A percentile compares a stretch with the other conserved stretches of the same genome.
Conservation (phyloP, 169 alveolate genomes). For the Eimeria falciformis region DNA sequence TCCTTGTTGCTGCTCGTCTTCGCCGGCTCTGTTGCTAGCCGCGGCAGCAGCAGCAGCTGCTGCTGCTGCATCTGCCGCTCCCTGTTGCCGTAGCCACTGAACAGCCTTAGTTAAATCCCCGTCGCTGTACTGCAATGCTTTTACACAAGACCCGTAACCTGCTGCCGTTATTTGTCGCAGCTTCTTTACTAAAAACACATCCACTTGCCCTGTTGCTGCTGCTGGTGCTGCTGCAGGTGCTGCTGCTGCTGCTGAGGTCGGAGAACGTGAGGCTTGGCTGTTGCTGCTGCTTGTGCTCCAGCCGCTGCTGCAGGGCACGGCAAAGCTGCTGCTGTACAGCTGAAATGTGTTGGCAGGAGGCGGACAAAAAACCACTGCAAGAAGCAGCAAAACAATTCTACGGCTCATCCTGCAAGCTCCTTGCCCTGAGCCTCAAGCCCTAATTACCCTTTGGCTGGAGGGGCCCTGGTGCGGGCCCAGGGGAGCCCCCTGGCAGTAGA, state of each 20-base stretch:
- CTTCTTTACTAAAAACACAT: neutral
- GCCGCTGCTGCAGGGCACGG: neutral
- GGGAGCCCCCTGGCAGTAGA: no score
- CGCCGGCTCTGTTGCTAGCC: neutral
- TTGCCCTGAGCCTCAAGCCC: neutral
- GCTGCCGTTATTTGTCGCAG: constrained; percentile 37
- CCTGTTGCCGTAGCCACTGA: constrained; percentile 57
- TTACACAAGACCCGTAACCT: constrained; percentile 24
- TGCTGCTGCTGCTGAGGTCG: neutral
- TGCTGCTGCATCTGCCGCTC: constrained; percentile 50
- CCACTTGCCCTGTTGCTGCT: constrained; percentile 2
- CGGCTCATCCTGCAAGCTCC: neutral
- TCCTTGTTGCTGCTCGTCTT: neutral
- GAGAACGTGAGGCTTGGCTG: no score
- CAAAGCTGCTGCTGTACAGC: constrained; percentile 32
- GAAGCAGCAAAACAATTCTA: neutral
- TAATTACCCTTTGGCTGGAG: neutral
- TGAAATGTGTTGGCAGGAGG: neutral
- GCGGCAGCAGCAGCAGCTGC: constrained; percentile 54
- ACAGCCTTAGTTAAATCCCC: constrained; percentile 36
- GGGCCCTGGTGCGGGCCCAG: no score
- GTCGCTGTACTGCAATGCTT: constrained; percentile 18
- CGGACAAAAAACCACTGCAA: neutral
- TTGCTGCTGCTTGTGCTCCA: neutral
- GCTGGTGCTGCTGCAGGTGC: constrained; percentile 33